Conservation (phyloP, 2,329 filamentous ascomycete genomes). For the Thelonectria olida region DNA sequence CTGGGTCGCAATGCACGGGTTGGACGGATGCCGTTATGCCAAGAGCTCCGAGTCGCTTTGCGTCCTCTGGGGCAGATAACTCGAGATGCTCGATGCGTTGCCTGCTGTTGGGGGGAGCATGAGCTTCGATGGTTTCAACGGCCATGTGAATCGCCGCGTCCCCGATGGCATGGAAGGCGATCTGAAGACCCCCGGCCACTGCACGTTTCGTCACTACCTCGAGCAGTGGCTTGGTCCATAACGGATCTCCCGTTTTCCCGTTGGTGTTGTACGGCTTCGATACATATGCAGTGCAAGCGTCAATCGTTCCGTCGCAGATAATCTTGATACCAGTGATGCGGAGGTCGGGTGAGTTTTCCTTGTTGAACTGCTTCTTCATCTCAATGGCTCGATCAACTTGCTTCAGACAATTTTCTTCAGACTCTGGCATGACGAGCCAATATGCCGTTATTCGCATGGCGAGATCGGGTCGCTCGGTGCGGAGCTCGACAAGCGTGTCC, state of each 20-base stretch:
- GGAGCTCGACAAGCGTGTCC: slow-evolving; percentile 47
- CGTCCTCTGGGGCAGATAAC: slow-evolving; percentile 11
- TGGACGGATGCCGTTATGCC: slow-evolving; percentile 20
- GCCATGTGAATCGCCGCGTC: slow-evolving; percentile 19
- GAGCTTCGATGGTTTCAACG: slow-evolving; percentile 10
- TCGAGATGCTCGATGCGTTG: slow-evolving; percentile 23
- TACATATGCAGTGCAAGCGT: slow-evolving; percentile 68
- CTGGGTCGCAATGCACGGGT: slow-evolving; percentile 18
- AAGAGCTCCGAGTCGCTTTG: slow-evolving; percentile 12
- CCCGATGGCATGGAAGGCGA: slow-evolving; percentile 36
- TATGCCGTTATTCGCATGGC: slow-evolving; percentile 53
- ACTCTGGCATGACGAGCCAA: slow-evolving; percentile 52
- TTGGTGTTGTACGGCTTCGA: slow-evolving; percentile 60
- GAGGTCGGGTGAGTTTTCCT: slow-evolving; percentile 42
- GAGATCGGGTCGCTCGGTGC: slow-evolving; percentile 40
- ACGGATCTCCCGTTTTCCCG: background rate
- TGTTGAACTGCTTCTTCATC: slow-evolving; percentile 47
- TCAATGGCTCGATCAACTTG: slow-evolving; percentile 52
- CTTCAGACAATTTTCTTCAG: slow-evolving; percentile 43
- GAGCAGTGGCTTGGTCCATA: slow-evolving; percentile 10
- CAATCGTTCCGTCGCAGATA: slow-evolving; percentile 69
- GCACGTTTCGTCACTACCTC: slow-evolving; percentile 10
- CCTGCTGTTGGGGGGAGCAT: slow-evolving; percentile 2
- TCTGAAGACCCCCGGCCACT: slow-evolving; percentile 3
- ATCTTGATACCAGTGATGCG: slow-evolving; percentile 69